These are phyloP conservation scores for Vigna nakashimae DNA, from an alignment of 306 rosid genomes.

Conservation along the genomic window DNA sequence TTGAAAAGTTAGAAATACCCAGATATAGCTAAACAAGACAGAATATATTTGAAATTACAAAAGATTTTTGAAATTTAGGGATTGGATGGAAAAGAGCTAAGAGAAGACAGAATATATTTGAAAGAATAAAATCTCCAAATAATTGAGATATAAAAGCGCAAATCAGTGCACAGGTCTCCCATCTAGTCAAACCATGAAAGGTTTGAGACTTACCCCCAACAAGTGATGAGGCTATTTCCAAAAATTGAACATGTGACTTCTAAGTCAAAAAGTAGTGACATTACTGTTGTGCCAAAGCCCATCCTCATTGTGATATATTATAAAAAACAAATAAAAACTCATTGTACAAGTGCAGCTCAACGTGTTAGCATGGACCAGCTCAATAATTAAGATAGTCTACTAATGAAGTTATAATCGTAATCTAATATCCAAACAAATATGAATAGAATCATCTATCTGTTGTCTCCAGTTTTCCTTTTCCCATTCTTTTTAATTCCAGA, in stretches of 20 bases:
- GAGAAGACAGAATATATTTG: neutral
- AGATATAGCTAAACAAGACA: neutral
- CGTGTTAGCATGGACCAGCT: neutral
- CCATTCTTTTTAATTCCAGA: neutral
- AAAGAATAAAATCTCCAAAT: neutral
- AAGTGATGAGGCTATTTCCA: neutral
- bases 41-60: neutral
- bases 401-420: too few species aligned
- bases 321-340: neutral
- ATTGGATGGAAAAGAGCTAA: conserved; percentile 11
- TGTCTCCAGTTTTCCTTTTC: conserved; percentile 12
- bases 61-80: conserved; percentile 24
- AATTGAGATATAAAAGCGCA: neutral
- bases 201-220: neutral
- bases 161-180: neutral
- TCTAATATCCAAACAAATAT: neutral
- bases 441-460: neutral
- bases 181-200: neutral
- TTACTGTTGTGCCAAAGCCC: neutral
- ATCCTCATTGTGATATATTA: conserved; percentile 6
- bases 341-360: neutral
- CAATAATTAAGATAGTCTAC: neutral
- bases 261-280: neutral
- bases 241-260: neutral
- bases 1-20: conserved; percentile 32